These are phyloP conservation scores for Phytophthora parvispora DNA, from an alignment of 352 stramenopile species.

Conservation along the genomic window DNA sequence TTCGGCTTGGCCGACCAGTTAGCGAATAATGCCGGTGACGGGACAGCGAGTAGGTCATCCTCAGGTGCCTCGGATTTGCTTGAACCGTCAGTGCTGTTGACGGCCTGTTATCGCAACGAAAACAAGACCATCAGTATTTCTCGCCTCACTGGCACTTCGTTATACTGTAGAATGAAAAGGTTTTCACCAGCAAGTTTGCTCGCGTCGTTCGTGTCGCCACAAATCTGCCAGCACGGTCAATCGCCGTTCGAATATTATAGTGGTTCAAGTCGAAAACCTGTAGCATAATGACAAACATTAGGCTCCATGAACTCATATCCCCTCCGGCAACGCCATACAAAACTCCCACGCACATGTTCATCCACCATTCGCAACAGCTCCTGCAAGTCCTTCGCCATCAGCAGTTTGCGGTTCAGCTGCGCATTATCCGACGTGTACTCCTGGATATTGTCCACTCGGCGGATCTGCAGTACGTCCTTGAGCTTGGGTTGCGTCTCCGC, in stretches of 20 bases:
- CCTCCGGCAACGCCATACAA: neutral
- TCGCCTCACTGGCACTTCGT: no score
- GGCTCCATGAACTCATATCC: neutral
- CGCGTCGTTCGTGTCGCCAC: conserved; percentile 32
- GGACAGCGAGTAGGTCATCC: conserved; percentile 64
- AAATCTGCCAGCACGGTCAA: conserved; percentile 60
- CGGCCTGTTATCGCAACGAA: conserved; percentile 5
- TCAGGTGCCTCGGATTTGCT: conserved; percentile 73
- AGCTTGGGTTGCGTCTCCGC: conserved; percentile 75
- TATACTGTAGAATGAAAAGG: no score
- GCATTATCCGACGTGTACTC: conserved; percentile 55
- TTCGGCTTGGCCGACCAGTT: conserved; percentile 41
- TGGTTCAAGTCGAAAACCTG: conserved; percentile 65
- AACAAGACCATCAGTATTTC: neutral
- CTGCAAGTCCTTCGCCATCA: conserved; percentile 73
- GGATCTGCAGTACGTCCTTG: conserved; percentile 74
- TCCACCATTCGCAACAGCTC: conserved; percentile 69
- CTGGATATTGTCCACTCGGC: conserved; percentile 72
- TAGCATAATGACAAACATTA: conserved; percentile 5
- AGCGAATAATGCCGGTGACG: conserved; percentile 46
- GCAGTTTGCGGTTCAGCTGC: conserved; percentile 69
- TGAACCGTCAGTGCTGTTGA: conserved; percentile 18
- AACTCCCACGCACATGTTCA: conserved; percentile 53
- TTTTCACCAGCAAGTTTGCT: conserved; percentile 44
- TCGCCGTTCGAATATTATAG: conserved; percentile 71